Conservation (phyloP, 345 rosid species). For the Erucastrum elatum region DNA sequence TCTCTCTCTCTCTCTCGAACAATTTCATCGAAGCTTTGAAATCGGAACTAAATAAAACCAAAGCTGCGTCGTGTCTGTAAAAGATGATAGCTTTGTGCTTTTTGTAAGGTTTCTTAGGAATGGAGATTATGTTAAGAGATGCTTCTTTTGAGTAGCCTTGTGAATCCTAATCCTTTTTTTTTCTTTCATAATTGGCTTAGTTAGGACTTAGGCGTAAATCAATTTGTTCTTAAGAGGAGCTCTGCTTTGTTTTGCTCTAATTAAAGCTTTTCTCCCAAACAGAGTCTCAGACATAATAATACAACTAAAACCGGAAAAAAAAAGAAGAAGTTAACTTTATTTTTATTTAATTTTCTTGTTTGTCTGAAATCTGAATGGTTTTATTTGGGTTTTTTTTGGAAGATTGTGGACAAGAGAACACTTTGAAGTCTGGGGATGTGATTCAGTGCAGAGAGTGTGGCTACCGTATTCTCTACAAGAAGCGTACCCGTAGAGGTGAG, state of each 20-base stretch:
- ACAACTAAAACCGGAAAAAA: too few relatives aligned
- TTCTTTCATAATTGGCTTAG: conserved; percentile 28
- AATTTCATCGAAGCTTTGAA: neutral
- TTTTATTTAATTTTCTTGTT: neutral
- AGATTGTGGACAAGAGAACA: conserved; percentile 85
- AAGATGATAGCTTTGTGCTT: too few relatives aligned
- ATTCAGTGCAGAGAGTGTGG: conserved; percentile 94
- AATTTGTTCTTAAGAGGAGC: neutral
- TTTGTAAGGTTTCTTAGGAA: neutral
- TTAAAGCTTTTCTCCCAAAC: too few relatives aligned
- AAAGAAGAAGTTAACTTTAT: too few relatives aligned
- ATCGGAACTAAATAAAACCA: neutral
- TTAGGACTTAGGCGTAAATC: conserved; percentile 18
- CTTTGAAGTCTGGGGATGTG: conserved; percentile 75
- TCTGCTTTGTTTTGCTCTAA: too few relatives aligned
- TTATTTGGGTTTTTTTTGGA: neutral
- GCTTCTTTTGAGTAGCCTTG: conserved; percentile 28
- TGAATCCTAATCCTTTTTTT: conserved; percentile 13
- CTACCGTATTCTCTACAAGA: conserved; percentile 86
- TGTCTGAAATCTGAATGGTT: neutral
- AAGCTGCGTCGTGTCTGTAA: too few relatives aligned
- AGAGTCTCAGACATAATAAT: too few relatives aligned
- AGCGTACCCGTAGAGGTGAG: conserved; percentile 87
- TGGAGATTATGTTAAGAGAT: neutral
- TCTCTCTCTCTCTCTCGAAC: neutral